Evolutionary conservation across 495 filamentous ascomycete species (phyloP), one percentile per base, ranked within the genome.

Genomic region (Hyaloscypha bicolor): DNA sequence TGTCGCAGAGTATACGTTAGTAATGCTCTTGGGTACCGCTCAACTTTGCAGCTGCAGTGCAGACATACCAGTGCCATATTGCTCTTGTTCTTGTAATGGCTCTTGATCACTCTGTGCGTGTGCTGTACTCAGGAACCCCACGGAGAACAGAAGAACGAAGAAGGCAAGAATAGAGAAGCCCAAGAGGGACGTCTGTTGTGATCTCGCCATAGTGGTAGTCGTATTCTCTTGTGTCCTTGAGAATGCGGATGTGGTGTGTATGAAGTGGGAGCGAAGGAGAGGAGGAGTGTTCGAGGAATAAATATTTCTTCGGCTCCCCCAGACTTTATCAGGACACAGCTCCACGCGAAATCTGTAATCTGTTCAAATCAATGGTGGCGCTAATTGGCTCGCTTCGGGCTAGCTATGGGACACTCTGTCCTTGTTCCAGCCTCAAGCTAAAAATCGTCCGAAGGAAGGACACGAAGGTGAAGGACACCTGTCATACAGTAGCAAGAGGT

Each of bases 91-190:
- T 66, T 82, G 81, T 69, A 87, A 61, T 51, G 82, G 80, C 30
- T 83, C 82, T 65, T 87, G 82, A 48, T 87, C 83, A 32, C 19
- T 32, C 74, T 93, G 84, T 64, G 94, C 94, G 71, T 86, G 81
- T 68, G 87, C 94, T 68, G 85, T 85, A 72, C 86, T 85, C 64
- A 96, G 83, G 67, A 98, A 88, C 53, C 93, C 89, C 31, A 83
- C 73, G 59, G 92, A 87, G 71, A 97, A 88, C 56, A 97, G 83
- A 69, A 93, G 85, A 72, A 95, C 85, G 59, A 96, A 86, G 81
- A 95, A 96, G 78, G 93, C 85, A 74, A 94, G 77, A 73, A 93
- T 87, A 72, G 90, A 90, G 85, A 83, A 77, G 75, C 82, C 83
- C 74, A 86, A 73, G 78, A 82, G 67, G 77, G 79, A 78, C 80